Evolutionary conservation across 495 filamentous ascomycete species (phyloP).

Genomic region (Penicillium alfredii): DNA sequence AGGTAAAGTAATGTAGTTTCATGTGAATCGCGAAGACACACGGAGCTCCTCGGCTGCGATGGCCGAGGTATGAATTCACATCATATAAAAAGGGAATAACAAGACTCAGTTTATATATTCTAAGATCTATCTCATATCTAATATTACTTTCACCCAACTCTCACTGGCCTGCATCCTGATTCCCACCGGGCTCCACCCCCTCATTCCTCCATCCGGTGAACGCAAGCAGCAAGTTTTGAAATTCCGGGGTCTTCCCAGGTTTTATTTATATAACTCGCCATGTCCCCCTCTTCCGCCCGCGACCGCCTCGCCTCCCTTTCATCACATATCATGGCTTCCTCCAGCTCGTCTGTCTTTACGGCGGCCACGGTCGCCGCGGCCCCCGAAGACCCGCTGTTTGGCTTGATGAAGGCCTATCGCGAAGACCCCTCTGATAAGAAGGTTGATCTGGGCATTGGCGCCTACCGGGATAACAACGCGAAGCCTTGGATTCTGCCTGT

Average conservation of each 20-base stretch:
- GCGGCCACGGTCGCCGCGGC: slow-evolving; percentile 78
- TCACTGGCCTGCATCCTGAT: slow-evolving; percentile 16
- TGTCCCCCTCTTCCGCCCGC: slow-evolving; percentile 21
- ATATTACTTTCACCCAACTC: too few relatives aligned
- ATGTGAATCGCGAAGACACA: too few relatives aligned
- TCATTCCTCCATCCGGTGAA: slow-evolving; percentile 28
- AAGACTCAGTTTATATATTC: too few relatives aligned
- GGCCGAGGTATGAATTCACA: too few relatives aligned
- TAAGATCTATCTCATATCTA: too few relatives aligned
- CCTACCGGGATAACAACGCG: slow-evolving; percentile 89
- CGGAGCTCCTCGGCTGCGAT: too few relatives aligned
- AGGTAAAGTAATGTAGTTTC: too few relatives aligned
- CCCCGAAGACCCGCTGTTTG: slow-evolving; percentile 93
- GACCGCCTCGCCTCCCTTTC: slow-evolving; percentile 38
- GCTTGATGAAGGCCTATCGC: slow-evolving; percentile 81
- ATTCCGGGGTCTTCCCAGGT: too few relatives aligned
- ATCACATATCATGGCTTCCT: slow-evolving; percentile 43
- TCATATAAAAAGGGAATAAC: too few relatives aligned
- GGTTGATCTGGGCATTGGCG: slow-evolving; percentile 93
- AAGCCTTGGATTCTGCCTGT: slow-evolving; percentile 99
- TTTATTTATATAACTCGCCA: too few relatives aligned
- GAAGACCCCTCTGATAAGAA: slow-evolving; percentile 81
- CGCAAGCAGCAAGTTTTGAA: slow-evolving; percentile 30
- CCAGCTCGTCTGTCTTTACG: slow-evolving; percentile 61
- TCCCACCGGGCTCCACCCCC: slow-evolving; percentile 16